Percentiles rank a stretch among this genome's conserved stretches.
phyloP scores from a whole-genome alignment of 129 eudicot genomes.

The Artemisia tridentata region DNA sequence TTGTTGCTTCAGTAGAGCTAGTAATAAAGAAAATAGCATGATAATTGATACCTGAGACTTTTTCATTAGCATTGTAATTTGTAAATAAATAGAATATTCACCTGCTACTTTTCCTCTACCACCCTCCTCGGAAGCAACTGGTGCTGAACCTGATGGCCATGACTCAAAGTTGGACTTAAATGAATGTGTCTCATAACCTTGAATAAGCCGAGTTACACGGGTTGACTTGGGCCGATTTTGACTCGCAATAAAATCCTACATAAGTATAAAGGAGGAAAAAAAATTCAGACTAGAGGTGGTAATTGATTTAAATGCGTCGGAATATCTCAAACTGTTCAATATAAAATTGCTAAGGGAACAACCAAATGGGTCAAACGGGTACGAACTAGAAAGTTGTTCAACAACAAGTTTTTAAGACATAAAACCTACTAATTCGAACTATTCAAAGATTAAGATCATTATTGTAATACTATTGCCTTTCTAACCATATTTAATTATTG shows the following conservation, averaged over 20 bases:
- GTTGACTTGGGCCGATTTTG: conserved; percentile 94
- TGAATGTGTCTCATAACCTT: conserved; percentile 92
- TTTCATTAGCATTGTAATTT: background rate
- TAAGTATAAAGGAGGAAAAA: background rate
- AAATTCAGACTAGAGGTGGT: conserved; percentile 3
- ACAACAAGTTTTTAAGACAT: background rate
- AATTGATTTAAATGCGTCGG: background rate
- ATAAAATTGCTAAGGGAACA: background rate
- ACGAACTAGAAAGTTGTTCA: conserved; percentile 6
- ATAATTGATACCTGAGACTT: background rate
- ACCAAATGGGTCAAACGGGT: conserved; percentile 4
- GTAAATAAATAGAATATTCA: conserved; percentile 17
- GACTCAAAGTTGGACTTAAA: conserved; percentile 97
- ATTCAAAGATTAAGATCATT: background rate
- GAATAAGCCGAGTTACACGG: conserved; percentile 83
- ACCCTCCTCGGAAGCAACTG: conserved; percentile 90
- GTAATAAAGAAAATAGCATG: conserved; percentile 20
- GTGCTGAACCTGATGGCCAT: conserved; percentile 97
- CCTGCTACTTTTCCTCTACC: conserved; percentile 99
- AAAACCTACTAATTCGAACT: background rate
- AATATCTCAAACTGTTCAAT: conserved; percentile 6
- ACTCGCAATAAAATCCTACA: conserved; percentile 71
- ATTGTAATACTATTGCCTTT: background rate
- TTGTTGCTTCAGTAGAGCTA: conserved; percentile 98
- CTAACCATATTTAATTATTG: background rate